Evolutionary conservation across 169 alveolate genomes (phyloP).

Genomic region (Theileria equi): DNA sequence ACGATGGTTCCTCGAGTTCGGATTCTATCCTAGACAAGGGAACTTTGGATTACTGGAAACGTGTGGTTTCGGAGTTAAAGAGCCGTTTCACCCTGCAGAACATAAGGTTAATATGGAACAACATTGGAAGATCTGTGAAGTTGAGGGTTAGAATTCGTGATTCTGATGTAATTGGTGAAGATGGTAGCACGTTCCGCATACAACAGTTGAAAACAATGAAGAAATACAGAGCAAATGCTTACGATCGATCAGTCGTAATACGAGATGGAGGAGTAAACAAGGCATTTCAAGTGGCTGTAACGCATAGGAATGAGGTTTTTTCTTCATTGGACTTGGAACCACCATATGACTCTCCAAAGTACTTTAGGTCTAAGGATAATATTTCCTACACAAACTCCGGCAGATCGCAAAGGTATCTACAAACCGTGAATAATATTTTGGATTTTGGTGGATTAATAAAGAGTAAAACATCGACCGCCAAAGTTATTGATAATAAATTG

Average conservation of each 20-base stretch:
- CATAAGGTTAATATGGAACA: slow-evolving; percentile 26
- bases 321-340: background rate
- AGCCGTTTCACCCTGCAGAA: slow-evolving; percentile 9
- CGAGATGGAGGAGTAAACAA: slow-evolving; percentile 11
- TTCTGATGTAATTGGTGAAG: background rate
- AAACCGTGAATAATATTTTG: background rate
- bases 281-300: background rate
- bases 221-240: background rate
- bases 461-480: too few species aligned
- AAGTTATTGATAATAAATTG: too few species aligned
- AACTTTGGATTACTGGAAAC: background rate
- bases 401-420: background rate
- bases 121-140: slow-evolving; percentile 12
- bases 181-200: background rate
- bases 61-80: slow-evolving; percentile 17
- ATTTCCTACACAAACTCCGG: background rate
- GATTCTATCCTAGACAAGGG: background rate
- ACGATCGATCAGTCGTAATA: background rate
- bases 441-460: too few species aligned
- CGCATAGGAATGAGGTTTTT: background rate
- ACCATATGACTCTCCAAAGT: slow-evolving; percentile 1
- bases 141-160: background rate
- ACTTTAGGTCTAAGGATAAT: background rate
- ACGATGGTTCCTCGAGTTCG: background rate
- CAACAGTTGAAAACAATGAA: background rate